A percentile compares a stretch with the other conserved stretches of the same genome.
Conservation (phyloP, 176 grass and related monocot genomes). For the Aegilops umbellulata region DNA sequence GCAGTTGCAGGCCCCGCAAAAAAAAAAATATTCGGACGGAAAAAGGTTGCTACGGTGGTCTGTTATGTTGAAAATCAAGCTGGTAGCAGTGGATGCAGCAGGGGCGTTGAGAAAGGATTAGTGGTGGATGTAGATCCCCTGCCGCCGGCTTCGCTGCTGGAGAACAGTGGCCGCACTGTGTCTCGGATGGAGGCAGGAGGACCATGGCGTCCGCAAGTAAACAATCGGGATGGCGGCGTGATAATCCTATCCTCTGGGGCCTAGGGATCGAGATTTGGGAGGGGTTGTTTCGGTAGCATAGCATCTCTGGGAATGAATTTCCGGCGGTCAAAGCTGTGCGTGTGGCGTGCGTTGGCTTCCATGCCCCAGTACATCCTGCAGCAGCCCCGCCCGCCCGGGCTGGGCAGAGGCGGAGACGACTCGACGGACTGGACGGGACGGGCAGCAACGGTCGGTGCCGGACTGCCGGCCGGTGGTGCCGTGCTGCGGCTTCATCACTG, state of each 20-base stretch:
- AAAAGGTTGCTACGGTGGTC: too few species aligned
- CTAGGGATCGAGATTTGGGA: background rate
- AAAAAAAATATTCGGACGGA: too few species aligned
- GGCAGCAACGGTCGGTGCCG: background rate
- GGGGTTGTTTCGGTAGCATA: too few species aligned
- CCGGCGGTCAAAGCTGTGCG: conserved; percentile 1
- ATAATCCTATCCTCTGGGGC: background rate
- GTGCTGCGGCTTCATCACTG: background rate
- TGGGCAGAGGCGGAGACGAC: background rate
- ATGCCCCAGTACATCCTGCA: background rate
- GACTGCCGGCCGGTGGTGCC: background rate
- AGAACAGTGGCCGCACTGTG: background rate
- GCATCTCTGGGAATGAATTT: background rate
- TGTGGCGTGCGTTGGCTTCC: conserved; percentile 35
- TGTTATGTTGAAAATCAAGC: background rate
- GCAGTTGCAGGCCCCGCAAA: background rate
- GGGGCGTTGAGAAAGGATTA: background rate
- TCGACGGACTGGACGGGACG: background rate
- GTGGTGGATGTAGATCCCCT: background rate
- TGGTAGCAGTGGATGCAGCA: background rate
- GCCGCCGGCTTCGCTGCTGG: background rate
- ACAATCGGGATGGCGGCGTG: background rate
- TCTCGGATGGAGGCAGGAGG: background rate
- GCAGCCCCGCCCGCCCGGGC: background rate
- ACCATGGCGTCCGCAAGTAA: background rate